Evolutionary conservation across 2,329 filamentous ascomycete species (phyloP).

Genomic region (Myrmaecium sp.): DNA sequence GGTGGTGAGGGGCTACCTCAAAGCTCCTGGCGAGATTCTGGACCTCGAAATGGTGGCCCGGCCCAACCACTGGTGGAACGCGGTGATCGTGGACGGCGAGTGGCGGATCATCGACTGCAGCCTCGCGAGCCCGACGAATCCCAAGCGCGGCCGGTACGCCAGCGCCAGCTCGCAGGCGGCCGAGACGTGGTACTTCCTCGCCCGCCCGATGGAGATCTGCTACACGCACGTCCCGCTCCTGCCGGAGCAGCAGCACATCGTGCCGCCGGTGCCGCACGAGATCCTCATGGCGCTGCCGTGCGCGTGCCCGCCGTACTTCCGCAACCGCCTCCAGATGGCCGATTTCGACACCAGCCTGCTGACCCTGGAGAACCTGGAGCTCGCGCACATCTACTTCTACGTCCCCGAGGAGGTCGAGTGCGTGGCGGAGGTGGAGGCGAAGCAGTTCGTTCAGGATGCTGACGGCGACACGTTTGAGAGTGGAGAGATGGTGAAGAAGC

Average conservation of each 20-base stretch:
- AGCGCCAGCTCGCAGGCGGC: constrained; percentile 51
- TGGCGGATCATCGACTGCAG: constrained; percentile 96
- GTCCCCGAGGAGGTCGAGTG: constrained; percentile 84
- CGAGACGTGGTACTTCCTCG: constrained; percentile 88
- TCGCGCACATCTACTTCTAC: constrained; percentile 75
- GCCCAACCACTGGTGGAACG: constrained; percentile 96
- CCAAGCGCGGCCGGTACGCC: constrained; percentile 61
- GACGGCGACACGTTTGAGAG: constrained; percentile 92
- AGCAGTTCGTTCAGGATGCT: constrained; percentile 59
- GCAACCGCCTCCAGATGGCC: constrained; percentile 58
- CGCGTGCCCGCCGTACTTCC: constrained; percentile 77
- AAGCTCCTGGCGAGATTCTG: constrained; percentile 58
- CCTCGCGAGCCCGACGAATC: constrained; percentile 79
- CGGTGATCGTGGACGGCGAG: constrained; percentile 78
- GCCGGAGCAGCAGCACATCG: constrained; percentile 80
- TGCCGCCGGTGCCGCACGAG: constrained; percentile 72
- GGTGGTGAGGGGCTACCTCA: constrained; percentile 76
- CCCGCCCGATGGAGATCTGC: constrained; percentile 73
- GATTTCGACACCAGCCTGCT: constrained; percentile 82
- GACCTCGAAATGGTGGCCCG: constrained; percentile 71
- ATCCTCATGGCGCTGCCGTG: constrained; percentile 74
- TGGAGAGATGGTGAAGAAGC: constrained; percentile 70
- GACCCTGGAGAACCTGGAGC: constrained; percentile 79
- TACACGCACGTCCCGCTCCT: constrained; percentile 89
- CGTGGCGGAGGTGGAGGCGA: constrained; percentile 79